A percentile compares a stretch with the other conserved stretches of the same genome.
Conservation (phyloP, 2,329 filamentous ascomycete species). For the Trichothecium roseum region DNA sequence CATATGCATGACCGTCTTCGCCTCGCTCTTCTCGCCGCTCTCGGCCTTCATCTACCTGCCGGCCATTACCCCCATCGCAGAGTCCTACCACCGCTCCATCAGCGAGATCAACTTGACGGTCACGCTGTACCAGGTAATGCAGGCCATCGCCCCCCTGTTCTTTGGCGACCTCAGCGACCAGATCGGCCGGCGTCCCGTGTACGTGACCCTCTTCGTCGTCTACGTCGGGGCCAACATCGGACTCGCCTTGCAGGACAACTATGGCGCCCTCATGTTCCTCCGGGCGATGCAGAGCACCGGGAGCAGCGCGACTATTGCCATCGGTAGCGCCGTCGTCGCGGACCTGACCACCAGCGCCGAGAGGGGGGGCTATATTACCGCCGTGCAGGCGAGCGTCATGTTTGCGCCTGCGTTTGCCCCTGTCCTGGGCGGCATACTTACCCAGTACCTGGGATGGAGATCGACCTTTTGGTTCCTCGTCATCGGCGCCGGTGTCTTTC, state of each 20-base stretch:
- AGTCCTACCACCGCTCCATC: constrained; percentile 22
- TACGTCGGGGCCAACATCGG: constrained; percentile 35
- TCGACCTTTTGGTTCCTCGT: constrained; percentile 47
- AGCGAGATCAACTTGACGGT: constrained; percentile 27
- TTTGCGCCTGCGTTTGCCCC: constrained; percentile 33
- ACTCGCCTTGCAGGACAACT: constrained; percentile 30
- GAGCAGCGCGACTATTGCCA: constrained; percentile 42
- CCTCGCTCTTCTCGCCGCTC: constrained; percentile 3
- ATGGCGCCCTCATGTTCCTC: constrained; percentile 34
- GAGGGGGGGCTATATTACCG: constrained; percentile 42
- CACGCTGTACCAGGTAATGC: constrained; percentile 37
- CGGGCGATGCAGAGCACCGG: constrained; percentile 40
- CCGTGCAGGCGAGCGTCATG: constrained; percentile 29
- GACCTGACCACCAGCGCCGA: constrained; percentile 47
- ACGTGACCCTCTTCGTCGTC: constrained; percentile 33
- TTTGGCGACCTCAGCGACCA: constrained; percentile 40
- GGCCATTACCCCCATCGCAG: constrained; percentile 21
- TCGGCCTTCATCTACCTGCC: not conserved
- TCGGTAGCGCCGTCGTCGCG: constrained; percentile 41
- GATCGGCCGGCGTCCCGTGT: constrained; percentile 35
- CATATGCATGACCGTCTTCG: constrained; percentile 2
- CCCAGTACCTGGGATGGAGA: constrained; percentile 40
- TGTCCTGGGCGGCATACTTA: constrained; percentile 41
- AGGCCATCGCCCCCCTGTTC: constrained; percentile 39
- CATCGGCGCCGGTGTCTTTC: constrained; percentile 26